A percentile compares a stretch with the other conserved stretches of the same genome.
These are phyloP conservation scores for Neoboletus brunneissimus DNA, from an alignment of 768 basidiomycete genomes.

Conservation along the genomic window DNA sequence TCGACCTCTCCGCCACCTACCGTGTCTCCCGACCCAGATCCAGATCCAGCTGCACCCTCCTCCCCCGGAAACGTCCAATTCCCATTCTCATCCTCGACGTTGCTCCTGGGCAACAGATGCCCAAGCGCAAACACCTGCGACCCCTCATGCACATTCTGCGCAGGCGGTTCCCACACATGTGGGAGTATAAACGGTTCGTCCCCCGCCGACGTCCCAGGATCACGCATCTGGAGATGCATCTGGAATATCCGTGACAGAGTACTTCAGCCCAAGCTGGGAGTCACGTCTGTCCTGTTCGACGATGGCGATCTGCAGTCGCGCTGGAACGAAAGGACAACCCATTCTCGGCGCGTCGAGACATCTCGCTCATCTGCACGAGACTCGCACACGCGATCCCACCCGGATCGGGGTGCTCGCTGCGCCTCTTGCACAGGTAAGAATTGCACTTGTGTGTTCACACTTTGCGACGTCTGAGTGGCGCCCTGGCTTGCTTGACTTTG, in stretches of 20 bases:
- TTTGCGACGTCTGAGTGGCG: background rate
- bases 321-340: slow-evolving; percentile 27
- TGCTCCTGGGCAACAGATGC: slow-evolving; percentile 62
- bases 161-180: slow-evolving; percentile 26
- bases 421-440: slow-evolving; percentile 60
- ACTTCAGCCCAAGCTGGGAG: slow-evolving; percentile 35
- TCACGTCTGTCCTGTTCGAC: slow-evolving; percentile 16
- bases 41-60: slow-evolving; percentile 9
- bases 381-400: slow-evolving; percentile 61
- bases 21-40: slow-evolving; percentile 14
- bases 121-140: slow-evolving; percentile 80
- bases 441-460: slow-evolving; percentile 19
- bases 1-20: slow-evolving; percentile 22
- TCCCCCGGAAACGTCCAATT: slow-evolving; percentile 58
- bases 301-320: slow-evolving; percentile 17
- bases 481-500: slow-evolving; percentile 10
- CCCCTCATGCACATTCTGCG: slow-evolving; percentile 50
- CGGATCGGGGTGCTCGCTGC: slow-evolving; percentile 48
- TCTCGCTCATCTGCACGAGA: slow-evolving; percentile 76
- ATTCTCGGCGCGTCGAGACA: slow-evolving; percentile 60
- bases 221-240: slow-evolving; percentile 45
- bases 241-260: slow-evolving; percentile 49
- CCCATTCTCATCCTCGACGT: slow-evolving; percentile 49
- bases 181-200: slow-evolving; percentile 31
- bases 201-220: slow-evolving; percentile 24